Evolutionary conservation across 345 rosid species (phyloP).

Genomic region (Aurinia saxatilis): DNA sequence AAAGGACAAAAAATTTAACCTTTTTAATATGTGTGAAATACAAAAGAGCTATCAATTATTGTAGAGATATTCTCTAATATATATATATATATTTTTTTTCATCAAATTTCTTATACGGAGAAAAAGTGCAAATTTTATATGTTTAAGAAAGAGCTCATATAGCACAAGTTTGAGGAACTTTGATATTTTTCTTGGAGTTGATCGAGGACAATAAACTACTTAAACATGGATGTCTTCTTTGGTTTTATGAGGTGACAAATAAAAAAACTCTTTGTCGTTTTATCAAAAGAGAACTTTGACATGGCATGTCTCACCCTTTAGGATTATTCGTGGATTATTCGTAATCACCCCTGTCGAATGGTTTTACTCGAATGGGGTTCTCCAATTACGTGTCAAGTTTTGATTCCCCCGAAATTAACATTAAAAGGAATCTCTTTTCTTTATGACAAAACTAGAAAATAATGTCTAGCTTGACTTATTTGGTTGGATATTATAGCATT

Average conservation of each 20-base stretch:
- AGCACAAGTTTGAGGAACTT: no score
- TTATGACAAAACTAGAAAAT: background rate
- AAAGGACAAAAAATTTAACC: no score
- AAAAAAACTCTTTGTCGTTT: conserved; percentile 14
- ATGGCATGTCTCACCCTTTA: background rate
- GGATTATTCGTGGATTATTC: conserved; percentile 5
- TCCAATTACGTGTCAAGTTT: conserved; percentile 7
- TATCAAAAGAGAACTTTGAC: background rate
- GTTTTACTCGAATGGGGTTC: background rate
- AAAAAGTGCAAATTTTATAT: no score
- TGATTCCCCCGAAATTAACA: background rate
- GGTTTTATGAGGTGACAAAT: background rate
- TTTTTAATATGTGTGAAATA: no score
- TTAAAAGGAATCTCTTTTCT: background rate
- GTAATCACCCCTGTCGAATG: conserved; percentile 7
- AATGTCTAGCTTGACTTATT: background rate
- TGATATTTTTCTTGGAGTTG: background rate
- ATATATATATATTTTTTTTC: no score
- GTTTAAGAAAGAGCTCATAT: no score
- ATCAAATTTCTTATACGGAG: no score
- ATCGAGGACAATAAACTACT: conserved; percentile 1
- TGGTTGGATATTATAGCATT: no score
- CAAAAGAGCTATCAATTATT: no score
- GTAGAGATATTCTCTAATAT: no score
- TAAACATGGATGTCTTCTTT: background rate